A percentile compares a stretch with the other conserved stretches of the same genome.
Evolutionary conservation across 2,329 filamentous ascomycete species (phyloP).

Genomic region (Conoideocrella luteorostrata): DNA sequence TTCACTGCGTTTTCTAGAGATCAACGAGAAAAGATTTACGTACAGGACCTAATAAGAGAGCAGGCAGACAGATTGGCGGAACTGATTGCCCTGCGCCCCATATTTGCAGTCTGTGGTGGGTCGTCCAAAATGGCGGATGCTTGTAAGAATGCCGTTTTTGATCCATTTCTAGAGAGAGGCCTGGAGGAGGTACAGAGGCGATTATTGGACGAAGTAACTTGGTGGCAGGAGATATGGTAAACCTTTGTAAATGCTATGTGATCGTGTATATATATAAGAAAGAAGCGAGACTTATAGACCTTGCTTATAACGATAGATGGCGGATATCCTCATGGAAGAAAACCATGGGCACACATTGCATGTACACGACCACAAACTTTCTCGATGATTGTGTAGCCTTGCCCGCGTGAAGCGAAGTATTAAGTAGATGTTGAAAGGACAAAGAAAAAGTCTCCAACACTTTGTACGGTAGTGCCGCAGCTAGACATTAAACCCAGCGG

Average conservation of each 20-base stretch:
- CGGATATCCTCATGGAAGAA: no score
- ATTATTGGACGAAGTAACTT: slow-evolving; percentile 29
- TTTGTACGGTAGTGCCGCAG: no score
- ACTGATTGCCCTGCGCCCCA: slow-evolving; percentile 32
- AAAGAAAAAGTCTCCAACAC: no score
- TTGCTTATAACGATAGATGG: no score
- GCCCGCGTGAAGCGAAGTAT: no score
- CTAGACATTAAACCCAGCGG: no score
- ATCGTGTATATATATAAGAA: not conserved
- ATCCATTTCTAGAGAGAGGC: slow-evolving; percentile 36
- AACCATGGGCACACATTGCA: no score
- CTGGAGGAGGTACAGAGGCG: slow-evolving; percentile 33
- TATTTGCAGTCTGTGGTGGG: slow-evolving; percentile 50
- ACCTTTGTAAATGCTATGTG: not conserved
- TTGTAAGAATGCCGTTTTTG: slow-evolving; percentile 45
- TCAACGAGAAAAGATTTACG: slow-evolving; percentile 44
- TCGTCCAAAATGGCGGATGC: slow-evolving; percentile 52
- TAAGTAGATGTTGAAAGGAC: no score
- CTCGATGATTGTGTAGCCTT: no score
- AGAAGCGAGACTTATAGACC: no score
- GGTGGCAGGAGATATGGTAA: slow-evolving; percentile 58
- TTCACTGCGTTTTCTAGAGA: slow-evolving; percentile 45
- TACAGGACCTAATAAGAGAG: slow-evolving; percentile 47
- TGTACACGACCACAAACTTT: no score
- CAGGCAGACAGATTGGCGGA: slow-evolving; percentile 27